Base-by-base conservation (phyloP, 2,329 filamentous ascomycete genomes). In the Pseudogymnoascus sp. region DNA sequence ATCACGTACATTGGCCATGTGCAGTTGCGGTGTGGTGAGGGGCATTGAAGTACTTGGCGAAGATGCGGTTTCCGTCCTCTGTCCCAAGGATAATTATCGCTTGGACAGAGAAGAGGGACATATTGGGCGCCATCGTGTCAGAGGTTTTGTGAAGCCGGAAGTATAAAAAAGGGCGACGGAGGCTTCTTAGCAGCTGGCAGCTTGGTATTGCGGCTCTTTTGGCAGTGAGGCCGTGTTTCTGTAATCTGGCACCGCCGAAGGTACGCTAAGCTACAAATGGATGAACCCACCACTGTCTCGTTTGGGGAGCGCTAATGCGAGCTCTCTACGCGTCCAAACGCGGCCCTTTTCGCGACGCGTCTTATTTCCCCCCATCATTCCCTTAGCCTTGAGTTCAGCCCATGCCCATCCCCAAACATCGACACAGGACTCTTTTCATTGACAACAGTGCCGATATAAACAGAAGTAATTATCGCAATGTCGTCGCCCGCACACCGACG, bases 21-120 rank as follows among this genome's bases (percentile, higher is more conserved):
- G 61, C 62, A 33, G 61, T 39, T 77, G 75, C 74, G 71, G 74
- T 74, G 74, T 73, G 69, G 73, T 90, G 88, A 64, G 87, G 88
- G 66, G 86, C 81, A 65, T 80, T 82, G 81, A 93, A 96, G 84
- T 96, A 96, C 81, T 97, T 97, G 72, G 92, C 86, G 75, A 96
- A 91, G 78, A 97, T 90, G 75, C 93, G 86, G 65, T 89, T 89
- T 73, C 90, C 90, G 76, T 97, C 93, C 77, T 96, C 91, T 65
- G 88, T 87, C 71, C 88, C 86, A 74, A 92, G 86, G 70, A 92
- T 86, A 68, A 91, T 81, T 74, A 92, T 82, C 72, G 89, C 89
- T 75, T 90, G 88, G 72, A 92, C 82, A 71, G 87, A 85, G 79
- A 89, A 88, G 48, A 92, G 83, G 66, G 87, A 88, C 79, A 91